A percentile compares a stretch with the other conserved stretches of the same genome.
phyloP scores from a whole-genome alignment of 129 eudicot genomes.

The Artemisia tridentata region DNA sequence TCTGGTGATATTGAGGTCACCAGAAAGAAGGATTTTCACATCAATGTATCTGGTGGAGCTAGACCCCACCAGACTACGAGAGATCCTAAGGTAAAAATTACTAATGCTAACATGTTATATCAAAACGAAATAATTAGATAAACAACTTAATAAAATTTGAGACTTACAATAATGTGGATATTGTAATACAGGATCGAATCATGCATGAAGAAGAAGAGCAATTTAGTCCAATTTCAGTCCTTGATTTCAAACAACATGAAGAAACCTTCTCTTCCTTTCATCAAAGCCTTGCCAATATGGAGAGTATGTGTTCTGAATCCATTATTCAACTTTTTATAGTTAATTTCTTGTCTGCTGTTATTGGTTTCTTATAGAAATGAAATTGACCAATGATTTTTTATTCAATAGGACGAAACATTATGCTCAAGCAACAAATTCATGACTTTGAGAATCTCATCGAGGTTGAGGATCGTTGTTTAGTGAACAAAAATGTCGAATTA shows the following conservation, averaged over 20 bases:
- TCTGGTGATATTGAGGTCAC: conserved; percentile 22
- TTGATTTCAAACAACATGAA: conserved; percentile 49
- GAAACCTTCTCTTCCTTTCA: conserved; percentile 35
- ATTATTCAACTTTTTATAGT: neutral
- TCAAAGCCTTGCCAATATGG: conserved; percentile 34
- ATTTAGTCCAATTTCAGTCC: conserved; percentile 76
- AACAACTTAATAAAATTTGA: neutral
- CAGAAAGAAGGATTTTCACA: conserved; percentile 29
- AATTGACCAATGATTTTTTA: conserved; percentile 6
- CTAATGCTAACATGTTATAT: too few relatives aligned
- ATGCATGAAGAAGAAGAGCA: conserved; percentile 52
- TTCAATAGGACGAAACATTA: conserved; percentile 42
- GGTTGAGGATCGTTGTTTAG: conserved; percentile 12
- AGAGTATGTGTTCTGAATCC: conserved; percentile 33
- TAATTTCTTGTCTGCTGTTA: neutral
- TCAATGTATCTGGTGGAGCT: conserved; percentile 18
- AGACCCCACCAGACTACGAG: neutral
- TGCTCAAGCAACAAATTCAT: conserved; percentile 37
- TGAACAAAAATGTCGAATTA: conserved; percentile 11
- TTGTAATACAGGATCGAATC: conserved; percentile 22
- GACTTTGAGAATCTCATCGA: conserved; percentile 29
- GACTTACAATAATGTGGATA: neutral
- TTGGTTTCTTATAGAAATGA: neutral
- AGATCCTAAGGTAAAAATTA: conserved; percentile 27
- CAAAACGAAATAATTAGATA: too few relatives aligned